Evolutionary conservation across 2,329 filamentous ascomycete species (phyloP).

Genomic region (Chaetomiaceae sp.): DNA sequence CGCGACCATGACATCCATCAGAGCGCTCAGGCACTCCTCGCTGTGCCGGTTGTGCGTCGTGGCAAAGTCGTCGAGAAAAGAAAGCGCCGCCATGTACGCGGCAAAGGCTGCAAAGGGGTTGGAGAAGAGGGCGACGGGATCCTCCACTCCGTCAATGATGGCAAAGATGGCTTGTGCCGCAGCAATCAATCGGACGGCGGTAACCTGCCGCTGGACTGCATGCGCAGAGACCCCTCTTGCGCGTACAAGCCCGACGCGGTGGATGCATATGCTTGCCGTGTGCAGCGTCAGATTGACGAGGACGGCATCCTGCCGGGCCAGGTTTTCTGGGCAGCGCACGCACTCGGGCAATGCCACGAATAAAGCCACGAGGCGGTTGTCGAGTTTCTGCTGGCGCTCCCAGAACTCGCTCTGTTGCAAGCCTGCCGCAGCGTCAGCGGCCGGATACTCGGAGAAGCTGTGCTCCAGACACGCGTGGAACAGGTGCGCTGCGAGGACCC

Average conservation of each 20-base stretch:
- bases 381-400: neutral
- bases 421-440: neutral
- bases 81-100: neutral
- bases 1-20: neutral
- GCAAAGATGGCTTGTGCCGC: neutral
- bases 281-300: neutral
- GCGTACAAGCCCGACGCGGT: neutral
- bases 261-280: constrained; percentile 3
- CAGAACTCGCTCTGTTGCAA: neutral
- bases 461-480: constrained; percentile 2
- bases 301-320: neutral
- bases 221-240: neutral
- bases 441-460: neutral
- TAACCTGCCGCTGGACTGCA: neutral
- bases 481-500: constrained; percentile 1
- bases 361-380: neutral
- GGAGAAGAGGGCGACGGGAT: neutral
- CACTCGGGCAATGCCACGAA: neutral
- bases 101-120: constrained; percentile 2
- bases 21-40: neutral
- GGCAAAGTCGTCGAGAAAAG: neutral
- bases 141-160: neutral
- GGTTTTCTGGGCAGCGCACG: neutral
- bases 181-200: neutral
- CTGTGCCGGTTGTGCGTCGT: neutral